Evolutionary conservation across 345 rosid genomes (phyloP), one percentile per base, ranked within the genome.

Genomic region (Brassica nigra): DNA sequence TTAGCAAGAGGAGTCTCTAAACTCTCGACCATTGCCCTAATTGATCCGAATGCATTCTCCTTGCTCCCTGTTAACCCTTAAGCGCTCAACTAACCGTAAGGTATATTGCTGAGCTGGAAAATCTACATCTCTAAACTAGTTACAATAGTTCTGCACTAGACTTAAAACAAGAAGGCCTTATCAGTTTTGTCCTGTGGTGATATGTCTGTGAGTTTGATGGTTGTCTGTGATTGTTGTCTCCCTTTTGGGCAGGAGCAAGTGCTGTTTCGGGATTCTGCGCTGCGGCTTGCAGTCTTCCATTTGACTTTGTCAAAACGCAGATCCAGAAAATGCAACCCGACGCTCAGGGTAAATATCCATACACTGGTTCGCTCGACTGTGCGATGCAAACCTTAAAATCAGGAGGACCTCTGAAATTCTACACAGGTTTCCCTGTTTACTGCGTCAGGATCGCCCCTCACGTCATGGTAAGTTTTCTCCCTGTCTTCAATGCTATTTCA

Each of bases 251-350:
- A 95, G 99, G 91, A 47, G 99, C 99, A 66, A 95, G 99, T 89
- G 34, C 86, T 8, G 92, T 93, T 34, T 95, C 99, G 0, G 99
- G 99, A 6, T 89, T 95, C 86, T 93, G 86, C 36, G 99, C 99
- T 62, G 66, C 99, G 9, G 93, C 99, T 58, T 95, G 99, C 86
- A 95, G 99, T 81, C 85, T 95, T 65, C 99, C 99, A 11, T 93
- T 95, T 20, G 99, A 95, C 86, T 95, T 76, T 58, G 97, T 95
- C 16, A 95, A 95, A 81, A 95, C 99, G 8, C 99, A 95, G 79
- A 93, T 95, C 66, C 99, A 95, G 91, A 95, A 95, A 78, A 95
- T 95, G 99, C 98, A 95, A 81, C 99, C 99, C 3, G 97, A 95
- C 82, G 97, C 98, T 20, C 78, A 88, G 59, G 99, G 99, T 14